These are phyloP conservation scores for Mycena maculata DNA, from an alignment of 768 basidiomycete genomes.

Conservation along the genomic window DNA sequence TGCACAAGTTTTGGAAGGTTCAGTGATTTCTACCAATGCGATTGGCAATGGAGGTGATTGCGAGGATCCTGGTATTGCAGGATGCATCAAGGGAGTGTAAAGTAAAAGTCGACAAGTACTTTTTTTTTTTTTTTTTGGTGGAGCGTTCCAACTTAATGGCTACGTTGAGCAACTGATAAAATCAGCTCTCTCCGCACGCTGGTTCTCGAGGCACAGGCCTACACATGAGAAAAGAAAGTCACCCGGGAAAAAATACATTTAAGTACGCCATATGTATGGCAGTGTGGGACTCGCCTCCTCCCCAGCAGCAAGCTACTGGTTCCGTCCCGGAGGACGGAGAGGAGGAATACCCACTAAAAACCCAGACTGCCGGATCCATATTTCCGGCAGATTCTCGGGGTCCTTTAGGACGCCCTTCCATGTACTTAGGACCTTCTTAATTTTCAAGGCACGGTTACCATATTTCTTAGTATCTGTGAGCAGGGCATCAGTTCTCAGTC, in stretches of 20 bases:
- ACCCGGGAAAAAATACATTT: conserved; percentile 15
- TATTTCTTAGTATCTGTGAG: neutral
- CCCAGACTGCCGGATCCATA: conserved; percentile 2
- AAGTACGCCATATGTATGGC: neutral
- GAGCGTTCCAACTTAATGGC: too few species aligned
- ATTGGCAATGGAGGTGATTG: too few species aligned
- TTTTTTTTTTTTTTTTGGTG: too few species aligned
- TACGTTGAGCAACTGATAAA: too few species aligned
- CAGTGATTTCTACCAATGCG: too few species aligned
- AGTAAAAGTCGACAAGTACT: too few species aligned
- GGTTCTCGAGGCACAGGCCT: too few species aligned
- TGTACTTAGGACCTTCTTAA: neutral
- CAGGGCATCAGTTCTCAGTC: neutral
- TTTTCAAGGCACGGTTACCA: neutral
- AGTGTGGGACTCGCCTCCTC: conserved; percentile 6
- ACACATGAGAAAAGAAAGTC: neutral
- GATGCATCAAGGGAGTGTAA: too few species aligned
- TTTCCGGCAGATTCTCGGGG: conserved; percentile 8
- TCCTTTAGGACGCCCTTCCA: conserved; percentile 14
- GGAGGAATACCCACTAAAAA: conserved; percentile 19
- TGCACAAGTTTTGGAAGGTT: too few species aligned
- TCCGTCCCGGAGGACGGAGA: conserved; percentile 6
- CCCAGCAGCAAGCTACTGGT: conserved; percentile 7
- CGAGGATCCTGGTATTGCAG: too few species aligned
- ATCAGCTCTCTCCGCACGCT: too few species aligned